Base-by-base conservation (phyloP, 1,139 yeast species). In the Nadsonia starkeyi-henricii region DNA sequence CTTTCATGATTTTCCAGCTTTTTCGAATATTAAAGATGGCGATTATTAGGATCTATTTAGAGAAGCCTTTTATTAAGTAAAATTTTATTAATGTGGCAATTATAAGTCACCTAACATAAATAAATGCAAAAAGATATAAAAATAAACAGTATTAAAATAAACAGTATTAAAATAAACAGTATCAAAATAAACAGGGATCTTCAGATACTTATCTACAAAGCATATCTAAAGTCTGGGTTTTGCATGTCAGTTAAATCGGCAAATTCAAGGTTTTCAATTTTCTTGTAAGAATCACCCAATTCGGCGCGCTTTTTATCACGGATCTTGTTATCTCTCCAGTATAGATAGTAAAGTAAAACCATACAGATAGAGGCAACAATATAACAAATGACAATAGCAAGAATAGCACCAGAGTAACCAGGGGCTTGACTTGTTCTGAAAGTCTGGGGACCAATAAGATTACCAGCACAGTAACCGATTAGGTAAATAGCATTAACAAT, bases 401-500 rank as follows among this genome's bases (percentile, higher is more conserved):
- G 57, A 50, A 68, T 70, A 2, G 79, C 83, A 2, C 74, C 69
- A 2, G 59, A 56, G 56, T 77, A 78, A 13, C 54, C 53, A 19
- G 84, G 84, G 1, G 78, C 77, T 59, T 78, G 77, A 7, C 54
- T 54, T 0, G 68, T 62, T 46, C 68, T 60, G 59, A 78, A 78
- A 1, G 80, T 74, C 55, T 75, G 81, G 1, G 82, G 79, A 3
- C 83, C 83, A 47, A 72, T 63, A 48, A 75, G 65, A 56, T 77
- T 78, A 36, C 84, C 84, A 41, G 73, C 75, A 55, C 81, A 77
- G 61, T 76, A 78, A 2, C 75, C 78, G 48, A 78, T 63, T 51
- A 78, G 67, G 47, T 77, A 58, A 62, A 74, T 50, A 1, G 70
- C 67, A 46, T 61, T 62, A 43, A 70, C 69, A 42, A 75, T 70